phyloP scores from a whole-genome alignment of 2,329 filamentous ascomycete species.

The Colletotrichum sidae region DNA sequence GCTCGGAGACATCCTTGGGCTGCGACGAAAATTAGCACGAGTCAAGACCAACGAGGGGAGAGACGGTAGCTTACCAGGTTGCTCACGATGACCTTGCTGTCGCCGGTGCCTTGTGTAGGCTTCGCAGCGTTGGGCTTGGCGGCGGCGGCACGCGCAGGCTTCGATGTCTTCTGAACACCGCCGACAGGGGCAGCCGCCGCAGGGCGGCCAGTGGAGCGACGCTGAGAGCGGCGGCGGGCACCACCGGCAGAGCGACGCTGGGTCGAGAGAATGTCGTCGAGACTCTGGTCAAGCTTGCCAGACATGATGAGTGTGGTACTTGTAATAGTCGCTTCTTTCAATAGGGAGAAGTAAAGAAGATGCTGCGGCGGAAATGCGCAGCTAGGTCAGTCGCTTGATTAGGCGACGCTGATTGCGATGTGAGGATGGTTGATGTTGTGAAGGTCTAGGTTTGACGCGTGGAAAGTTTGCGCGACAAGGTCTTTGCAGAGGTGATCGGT shows the following conservation, averaged over 20 bases:
- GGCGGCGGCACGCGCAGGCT: conserved; percentile 67
- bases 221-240: conserved; percentile 59
- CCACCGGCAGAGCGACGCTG: conserved; percentile 68
- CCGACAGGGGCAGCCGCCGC: conserved; percentile 78
- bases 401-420: conserved; percentile 20
- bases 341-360: background rate
- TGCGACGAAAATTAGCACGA: conserved; percentile 64
- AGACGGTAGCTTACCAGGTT: conserved; percentile 79
- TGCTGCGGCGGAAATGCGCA: conserved; percentile 23
- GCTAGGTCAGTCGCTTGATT: conserved; percentile 21
- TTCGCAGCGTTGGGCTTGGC: conserved; percentile 74
- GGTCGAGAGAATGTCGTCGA: conserved; percentile 95
- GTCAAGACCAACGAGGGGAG: background rate
- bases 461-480: conserved; percentile 19
- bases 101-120: conserved; percentile 70
- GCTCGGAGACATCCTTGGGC: conserved; percentile 96
- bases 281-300: conserved; percentile 95
- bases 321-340: conserved; percentile 1
- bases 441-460: conserved; percentile 29
- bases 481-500: conserved; percentile 21
- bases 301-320: conserved; percentile 72
- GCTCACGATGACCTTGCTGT: conserved; percentile 98
- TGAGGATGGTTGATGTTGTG: conserved; percentile 11
- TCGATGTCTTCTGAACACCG: conserved; percentile 85
- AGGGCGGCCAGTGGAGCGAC: conserved; percentile 64